Conservation (phyloP, 768 basidiomycete species). For the Cubamyces lactineus region DNA sequence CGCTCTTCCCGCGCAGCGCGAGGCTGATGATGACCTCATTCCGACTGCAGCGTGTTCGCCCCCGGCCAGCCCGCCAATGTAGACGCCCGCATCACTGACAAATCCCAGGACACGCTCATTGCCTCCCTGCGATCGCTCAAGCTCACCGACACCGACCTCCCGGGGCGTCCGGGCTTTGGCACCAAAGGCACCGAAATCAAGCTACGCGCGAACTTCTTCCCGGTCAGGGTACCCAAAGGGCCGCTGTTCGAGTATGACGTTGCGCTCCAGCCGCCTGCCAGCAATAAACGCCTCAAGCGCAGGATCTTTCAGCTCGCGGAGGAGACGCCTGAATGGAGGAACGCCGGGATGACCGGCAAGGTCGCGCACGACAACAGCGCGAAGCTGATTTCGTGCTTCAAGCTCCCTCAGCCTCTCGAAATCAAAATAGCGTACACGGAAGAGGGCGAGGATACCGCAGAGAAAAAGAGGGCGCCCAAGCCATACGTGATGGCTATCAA, state of each 20-base stretch:
- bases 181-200: conserved; percentile 46
- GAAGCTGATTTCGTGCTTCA: conserved; percentile 47
- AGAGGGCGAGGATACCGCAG: conserved; percentile 45
- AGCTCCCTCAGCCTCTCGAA: conserved; percentile 45
- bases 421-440: conserved; percentile 48
- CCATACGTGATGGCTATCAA: conserved; percentile 49
- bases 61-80: conserved; percentile 48
- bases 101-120: conserved; percentile 50
- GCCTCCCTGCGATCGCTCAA: conserved; percentile 36
- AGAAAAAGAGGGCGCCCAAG: conserved; percentile 31
- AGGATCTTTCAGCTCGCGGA: conserved; percentile 56
- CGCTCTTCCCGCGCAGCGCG: neutral
- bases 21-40: neutral
- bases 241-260: conserved; percentile 54
- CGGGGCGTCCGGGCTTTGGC: conserved; percentile 53
- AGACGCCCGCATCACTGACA: conserved; percentile 51
- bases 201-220: conserved; percentile 57
- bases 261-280: conserved; percentile 42
- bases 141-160: conserved; percentile 40
- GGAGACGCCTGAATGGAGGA: conserved; percentile 42
- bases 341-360: conserved; percentile 42
- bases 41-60: conserved; percentile 44
- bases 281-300: conserved; percentile 44
- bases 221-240: conserved; percentile 49
- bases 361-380: conserved; percentile 53